phyloP scores from a whole-genome alignment of 169 alveolate genomes.

The Plasmodium adleri region DNA sequence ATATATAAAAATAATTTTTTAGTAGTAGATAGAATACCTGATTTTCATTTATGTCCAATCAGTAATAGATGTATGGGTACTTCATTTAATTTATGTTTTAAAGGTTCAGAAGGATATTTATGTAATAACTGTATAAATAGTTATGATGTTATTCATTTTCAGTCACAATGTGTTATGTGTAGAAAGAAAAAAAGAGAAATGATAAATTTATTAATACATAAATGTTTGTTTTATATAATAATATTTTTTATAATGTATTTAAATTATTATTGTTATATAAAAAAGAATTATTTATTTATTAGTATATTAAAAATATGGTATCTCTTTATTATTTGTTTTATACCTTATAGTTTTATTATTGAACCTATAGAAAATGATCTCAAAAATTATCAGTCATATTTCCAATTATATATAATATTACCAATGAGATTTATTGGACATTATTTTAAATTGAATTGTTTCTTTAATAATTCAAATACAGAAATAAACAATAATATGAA shows the following conservation, averaged over 20 bases:
- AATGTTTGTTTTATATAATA: constrained; percentile 48
- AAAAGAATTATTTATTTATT: constrained; percentile 67
- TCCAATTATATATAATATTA: constrained; percentile 36
- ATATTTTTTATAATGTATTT: constrained; percentile 50
- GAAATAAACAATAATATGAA: neutral
- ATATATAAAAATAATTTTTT: constrained; percentile 46
- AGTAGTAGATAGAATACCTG: constrained; percentile 71
- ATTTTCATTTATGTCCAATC: constrained; percentile 71
- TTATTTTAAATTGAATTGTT: constrained; percentile 65
- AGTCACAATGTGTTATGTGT: constrained; percentile 71
- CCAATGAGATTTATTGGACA: constrained; percentile 49
- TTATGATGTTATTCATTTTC: constrained; percentile 41
- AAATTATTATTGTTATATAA: constrained; percentile 71
- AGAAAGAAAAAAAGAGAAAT: constrained; percentile 37
- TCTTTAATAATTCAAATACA: constrained; percentile 17
- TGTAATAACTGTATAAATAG: constrained; percentile 78
- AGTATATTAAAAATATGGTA: constrained; percentile 76
- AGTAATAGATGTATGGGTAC: constrained; percentile 66
- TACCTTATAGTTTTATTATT: constrained; percentile 34
- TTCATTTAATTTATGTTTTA: constrained; percentile 65
- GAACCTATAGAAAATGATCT: constrained; percentile 23
- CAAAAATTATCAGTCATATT: constrained; percentile 31
- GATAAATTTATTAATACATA: constrained; percentile 15
- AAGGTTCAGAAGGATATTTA: constrained; percentile 86
- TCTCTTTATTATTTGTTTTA: constrained; percentile 50